These are phyloP conservation scores for Plasmodium adleri DNA, from an alignment of 169 alveolate species.

Conservation along the genomic window DNA sequence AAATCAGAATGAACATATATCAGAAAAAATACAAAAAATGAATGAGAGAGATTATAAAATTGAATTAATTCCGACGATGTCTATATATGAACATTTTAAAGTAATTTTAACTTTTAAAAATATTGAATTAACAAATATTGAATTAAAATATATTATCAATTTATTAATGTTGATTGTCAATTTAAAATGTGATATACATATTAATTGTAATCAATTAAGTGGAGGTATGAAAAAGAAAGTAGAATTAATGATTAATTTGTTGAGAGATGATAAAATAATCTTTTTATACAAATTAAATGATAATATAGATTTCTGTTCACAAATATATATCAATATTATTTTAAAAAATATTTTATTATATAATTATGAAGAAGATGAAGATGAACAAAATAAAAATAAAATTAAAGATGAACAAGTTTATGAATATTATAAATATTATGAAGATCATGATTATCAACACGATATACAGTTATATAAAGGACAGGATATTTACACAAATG, in stretches of 20 bases:
- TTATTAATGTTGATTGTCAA: constrained; percentile 51
- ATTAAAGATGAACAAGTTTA: background rate
- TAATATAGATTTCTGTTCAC: constrained; percentile 73
- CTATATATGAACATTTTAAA: constrained; percentile 67
- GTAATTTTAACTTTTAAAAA: constrained; percentile 46
- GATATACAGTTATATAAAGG: background rate
- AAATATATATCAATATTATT: constrained; percentile 62
- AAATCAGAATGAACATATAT: background rate
- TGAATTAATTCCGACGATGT: constrained; percentile 48
- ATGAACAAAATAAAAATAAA: background rate
- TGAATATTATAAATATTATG: too few species aligned
- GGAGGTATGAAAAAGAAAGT: constrained; percentile 77
- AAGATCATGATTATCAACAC: background rate
- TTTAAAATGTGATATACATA: constrained; percentile 48
- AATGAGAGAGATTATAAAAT: constrained; percentile 28
- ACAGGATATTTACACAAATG: too few species aligned
- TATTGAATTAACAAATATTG: background rate
- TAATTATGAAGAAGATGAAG: background rate
- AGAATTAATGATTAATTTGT: constrained; percentile 26
- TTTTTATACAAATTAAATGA: constrained; percentile 70
- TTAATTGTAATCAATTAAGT: constrained; percentile 49
- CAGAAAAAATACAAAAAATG: background rate
- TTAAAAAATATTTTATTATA: constrained; percentile 44
- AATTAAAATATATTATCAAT: constrained; percentile 46
- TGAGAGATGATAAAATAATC: constrained; percentile 31